Conservation (phyloP, 768 basidiomycete species). For the Calocera cornea region DNA sequence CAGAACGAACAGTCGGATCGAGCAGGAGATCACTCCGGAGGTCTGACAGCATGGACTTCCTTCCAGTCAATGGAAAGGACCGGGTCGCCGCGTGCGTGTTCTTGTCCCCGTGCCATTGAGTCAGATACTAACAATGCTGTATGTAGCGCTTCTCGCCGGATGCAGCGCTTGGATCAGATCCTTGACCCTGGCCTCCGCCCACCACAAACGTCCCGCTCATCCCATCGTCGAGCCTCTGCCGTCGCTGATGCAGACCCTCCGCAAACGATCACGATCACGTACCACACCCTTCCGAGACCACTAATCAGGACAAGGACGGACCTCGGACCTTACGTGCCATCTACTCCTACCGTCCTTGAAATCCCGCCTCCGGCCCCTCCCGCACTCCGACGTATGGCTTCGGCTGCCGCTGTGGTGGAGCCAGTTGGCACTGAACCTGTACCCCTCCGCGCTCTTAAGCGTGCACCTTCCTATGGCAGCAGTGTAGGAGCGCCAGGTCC, state of each 20-base stretch:
- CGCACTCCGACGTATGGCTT: neutral
- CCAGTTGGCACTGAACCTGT: neutral
- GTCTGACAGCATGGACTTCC: slow-evolving; percentile 3
- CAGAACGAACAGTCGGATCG: neutral
- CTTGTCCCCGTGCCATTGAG: neutral
- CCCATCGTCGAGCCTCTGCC: neutral
- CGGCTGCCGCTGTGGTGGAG: neutral
- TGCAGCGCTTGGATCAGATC: slow-evolving; percentile 3
- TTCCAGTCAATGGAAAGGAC: neutral
- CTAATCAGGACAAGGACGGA: slow-evolving; percentile 3
- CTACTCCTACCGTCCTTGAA: neutral
- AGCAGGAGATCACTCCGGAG: neutral
- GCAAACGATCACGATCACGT: slow-evolving; percentile 1
- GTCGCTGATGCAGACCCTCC: neutral
- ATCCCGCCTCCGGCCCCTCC: neutral
- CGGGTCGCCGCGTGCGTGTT: neutral
- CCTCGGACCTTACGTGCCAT: neutral
- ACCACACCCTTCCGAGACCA: neutral
- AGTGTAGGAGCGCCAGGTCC: neutral
- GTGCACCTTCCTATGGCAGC: neutral
- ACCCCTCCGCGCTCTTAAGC: neutral
- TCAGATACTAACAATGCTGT: neutral
- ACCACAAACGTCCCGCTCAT: neutral
- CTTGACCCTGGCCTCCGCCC: neutral
- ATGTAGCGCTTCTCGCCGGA: neutral